These are phyloP conservation scores for Cruciata laevipes DNA, from an alignment of 257 asterid species.

Conservation along the genomic window DNA sequence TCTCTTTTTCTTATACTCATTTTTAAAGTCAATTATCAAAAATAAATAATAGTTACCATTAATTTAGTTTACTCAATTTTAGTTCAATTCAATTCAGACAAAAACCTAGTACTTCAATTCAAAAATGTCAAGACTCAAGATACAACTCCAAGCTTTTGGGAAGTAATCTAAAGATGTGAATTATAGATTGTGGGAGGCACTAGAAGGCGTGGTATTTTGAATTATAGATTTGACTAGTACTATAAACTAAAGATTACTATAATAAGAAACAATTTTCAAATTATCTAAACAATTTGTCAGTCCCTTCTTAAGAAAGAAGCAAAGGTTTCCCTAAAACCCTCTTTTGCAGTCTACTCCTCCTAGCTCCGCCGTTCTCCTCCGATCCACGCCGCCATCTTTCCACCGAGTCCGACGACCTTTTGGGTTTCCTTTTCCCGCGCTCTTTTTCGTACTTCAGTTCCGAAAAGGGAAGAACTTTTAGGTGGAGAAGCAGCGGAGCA, in stretches of 20 bases:
- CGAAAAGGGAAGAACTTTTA: background rate
- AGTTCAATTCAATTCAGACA: no score
- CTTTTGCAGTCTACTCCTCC: background rate
- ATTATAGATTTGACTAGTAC: no score
- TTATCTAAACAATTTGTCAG: background rate
- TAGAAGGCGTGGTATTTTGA: background rate
- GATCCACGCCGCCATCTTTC: background rate
- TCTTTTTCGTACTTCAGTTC: background rate
- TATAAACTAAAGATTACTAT: background rate
- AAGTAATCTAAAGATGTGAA: background rate
- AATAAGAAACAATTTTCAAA: constrained; percentile 1
- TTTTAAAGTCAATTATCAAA: no score
- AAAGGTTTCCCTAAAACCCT: constrained; percentile 2
- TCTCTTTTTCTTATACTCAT: no score
- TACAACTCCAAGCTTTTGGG: background rate
- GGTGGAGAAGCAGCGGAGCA: constrained; percentile 1
- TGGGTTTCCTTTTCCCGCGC: background rate
- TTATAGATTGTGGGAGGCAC: background rate
- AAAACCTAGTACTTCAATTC: no score
- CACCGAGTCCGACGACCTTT: background rate
- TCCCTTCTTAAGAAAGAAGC: background rate
- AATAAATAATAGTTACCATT: no score
- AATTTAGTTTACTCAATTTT: no score
- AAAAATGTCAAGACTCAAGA: background rate
- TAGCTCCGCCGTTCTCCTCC: constrained; percentile 2